Base-by-base conservation (phyloP, 805 yeast genomes). In the Cyberlindnera subsufficiens region DNA sequence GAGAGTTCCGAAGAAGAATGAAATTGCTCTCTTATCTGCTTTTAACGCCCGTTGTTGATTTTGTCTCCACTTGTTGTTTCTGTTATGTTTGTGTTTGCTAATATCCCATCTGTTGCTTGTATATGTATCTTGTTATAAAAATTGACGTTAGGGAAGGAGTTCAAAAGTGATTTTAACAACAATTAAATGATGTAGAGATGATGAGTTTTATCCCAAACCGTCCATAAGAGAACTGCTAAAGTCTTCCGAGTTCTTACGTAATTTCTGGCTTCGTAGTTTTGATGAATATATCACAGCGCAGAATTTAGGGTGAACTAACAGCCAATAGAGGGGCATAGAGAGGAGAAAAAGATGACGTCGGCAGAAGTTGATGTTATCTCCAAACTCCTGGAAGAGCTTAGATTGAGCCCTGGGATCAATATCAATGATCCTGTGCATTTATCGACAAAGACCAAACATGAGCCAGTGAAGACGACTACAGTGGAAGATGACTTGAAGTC, bases 1-100 rank as follows among this genome's bases (percentile, higher is more conserved):
- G 80, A 74, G 61, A 78, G 85, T 59, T 74, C 82, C 6, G 90
- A 82, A 63, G 91, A 84, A 64, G 90, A 83, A 63, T 81, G 63
- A 46, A 19, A 18, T 5, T 14, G 20, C n/a, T 13, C 13, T 35
- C 9, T 31, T 38, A 15, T 29, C 16, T 25, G 30, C 16, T 38
- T 32, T 14, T 13, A 16, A n/a, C 25, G 38, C n/a, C 15, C 32
- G 16, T 17, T 15, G 22, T 15, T 9, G 11, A 32, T 32, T 10
- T 14, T 32, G 25, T n/a, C 14, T 18, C 22, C 18, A 22, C 16
- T 16, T 25, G 27, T 32, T 32, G 15, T n/a, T 6, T 22, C 13
- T 22, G 27, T 22, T 22, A 22, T 22, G 27, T 22, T 22, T 22
- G 11, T 11, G 11, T 22, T 22, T 22, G 27, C 27, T 22, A 22